A percentile compares a stretch with the other conserved stretches of the same genome.
Conservation (phyloP, 192 early-diverging fungal species). For the Piromyces sp. region DNA sequence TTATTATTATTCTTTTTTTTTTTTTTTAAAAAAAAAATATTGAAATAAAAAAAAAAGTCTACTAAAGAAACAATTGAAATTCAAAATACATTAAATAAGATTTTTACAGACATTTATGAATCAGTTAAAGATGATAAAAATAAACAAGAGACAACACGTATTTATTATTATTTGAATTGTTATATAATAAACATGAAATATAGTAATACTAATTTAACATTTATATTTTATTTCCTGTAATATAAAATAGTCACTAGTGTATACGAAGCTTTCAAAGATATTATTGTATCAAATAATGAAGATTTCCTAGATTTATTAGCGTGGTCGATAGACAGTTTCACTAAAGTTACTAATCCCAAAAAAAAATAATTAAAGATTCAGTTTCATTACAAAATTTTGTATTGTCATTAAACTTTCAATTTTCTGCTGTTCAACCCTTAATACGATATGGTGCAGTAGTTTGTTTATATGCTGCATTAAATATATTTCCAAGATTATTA, state of each 20-base stretch:
- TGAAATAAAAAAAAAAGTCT: not conserved
- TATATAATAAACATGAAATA: too few relatives aligned
- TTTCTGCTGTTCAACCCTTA: slow-evolving; percentile 25
- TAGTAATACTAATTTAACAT: too few relatives aligned
- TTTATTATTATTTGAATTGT: not conserved
- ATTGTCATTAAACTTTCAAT: slow-evolving; percentile 24
- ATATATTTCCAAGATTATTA: slow-evolving; percentile 17
- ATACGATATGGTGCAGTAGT: slow-evolving; percentile 29
- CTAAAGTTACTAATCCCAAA: not conserved
- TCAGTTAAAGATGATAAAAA: not conserved
- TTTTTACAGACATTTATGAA: not conserved
- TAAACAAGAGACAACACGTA: not conserved
- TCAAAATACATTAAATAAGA: not conserved
- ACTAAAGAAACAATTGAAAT: not conserved
- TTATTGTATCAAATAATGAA: slow-evolving; percentile 27
- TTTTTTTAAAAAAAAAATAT: too few relatives aligned
- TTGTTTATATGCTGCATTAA: slow-evolving; percentile 19
- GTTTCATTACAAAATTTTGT: slow-evolving; percentile 19
- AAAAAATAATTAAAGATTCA: slow-evolving; percentile 3
- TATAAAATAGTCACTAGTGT: slow-evolving; percentile 1
- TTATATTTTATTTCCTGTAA: too few relatives aligned
- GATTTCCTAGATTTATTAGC: slow-evolving; percentile 28
- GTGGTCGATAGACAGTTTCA: slow-evolving; percentile 28
- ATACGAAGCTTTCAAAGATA: slow-evolving; percentile 19
- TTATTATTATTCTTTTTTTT: not conserved